Evolutionary conservation across 129 eudicot species (phyloP), one percentile per base, ranked within the genome.

Genomic region (Helichrysum umbraculigerum): DNA sequence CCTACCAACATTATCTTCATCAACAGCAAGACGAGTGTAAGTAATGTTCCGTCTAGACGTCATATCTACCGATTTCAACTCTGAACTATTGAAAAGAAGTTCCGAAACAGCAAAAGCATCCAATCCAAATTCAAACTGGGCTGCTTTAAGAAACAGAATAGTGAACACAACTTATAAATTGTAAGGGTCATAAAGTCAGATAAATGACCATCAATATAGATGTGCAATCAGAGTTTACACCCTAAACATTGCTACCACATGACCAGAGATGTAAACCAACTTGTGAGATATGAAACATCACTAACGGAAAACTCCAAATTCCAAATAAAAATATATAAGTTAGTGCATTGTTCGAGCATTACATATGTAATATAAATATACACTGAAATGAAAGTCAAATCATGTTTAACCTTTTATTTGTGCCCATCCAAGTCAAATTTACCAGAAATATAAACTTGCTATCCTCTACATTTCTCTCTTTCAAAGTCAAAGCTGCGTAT

Each of bases 11-110:
- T 78, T 58, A 52, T 89, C 89, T 72, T 87, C 89, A 68, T 89
- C 91, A 7, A 42, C 85, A 68, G 96, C 70, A 74, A 92, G 88
- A 34, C 85, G 93, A 29, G 79, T 89, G 85, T 92, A 92, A 2
- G 68, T 83, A 75, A 87, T 25, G 69, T 89, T 87, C 29, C 89
- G 88, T 78, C 84, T 84, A 66, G 87, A 81, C 58, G 84, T 74
- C 97, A 91, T 91, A 71, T 72, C 57, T 1, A 37, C 34, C 58
- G 67, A 8, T 54, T 70, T 34, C 33, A 47, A 47, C 32, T 75
- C 79, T 44, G 79, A 75, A 47, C 50, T 75, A 47, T 17, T 62
- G 34, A 75, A 62, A 29, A 74, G 51, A 61, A 74, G 59, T 39
- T 74, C 70, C 6, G 42, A 39, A 39, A 74, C 30, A 39, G 69